A percentile compares a stretch with the other conserved stretches of the same genome.
Conservation (phyloP, 75 land plant species). For the Picea sitchensis region DNA sequence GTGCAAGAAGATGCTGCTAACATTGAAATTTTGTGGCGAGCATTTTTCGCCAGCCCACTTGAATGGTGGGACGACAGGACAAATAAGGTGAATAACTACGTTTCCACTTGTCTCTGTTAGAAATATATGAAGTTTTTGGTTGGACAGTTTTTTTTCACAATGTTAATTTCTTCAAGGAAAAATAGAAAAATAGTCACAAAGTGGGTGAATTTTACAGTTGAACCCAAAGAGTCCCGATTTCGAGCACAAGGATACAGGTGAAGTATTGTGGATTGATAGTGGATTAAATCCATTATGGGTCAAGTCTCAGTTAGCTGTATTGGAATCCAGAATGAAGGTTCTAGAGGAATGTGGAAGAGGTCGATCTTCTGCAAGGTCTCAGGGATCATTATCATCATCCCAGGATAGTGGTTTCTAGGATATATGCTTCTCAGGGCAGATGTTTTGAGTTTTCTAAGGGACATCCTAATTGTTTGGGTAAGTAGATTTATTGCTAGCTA, state of each 20-base stretch:
- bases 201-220: slow-evolving; percentile 34
- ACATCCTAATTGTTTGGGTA: too few relatives aligned
- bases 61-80: slow-evolving; percentile 93
- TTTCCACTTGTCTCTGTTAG: neutral
- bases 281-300: slow-evolving; percentile 76
- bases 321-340: slow-evolving; percentile 24
- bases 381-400: too few relatives aligned
- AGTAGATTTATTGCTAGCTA: too few relatives aligned
- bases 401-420: too few relatives aligned
- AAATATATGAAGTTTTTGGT: neutral
- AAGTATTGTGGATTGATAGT: slow-evolving; percentile 73
- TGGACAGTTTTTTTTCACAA: neutral
- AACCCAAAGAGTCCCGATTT: slow-evolving; percentile 86
- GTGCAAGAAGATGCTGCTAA: neutral
- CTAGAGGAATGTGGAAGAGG: too few relatives aligned
- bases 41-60: slow-evolving; percentile 67
- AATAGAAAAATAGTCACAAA: neutral
- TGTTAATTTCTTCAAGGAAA: neutral
- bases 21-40: slow-evolving; percentile 68
- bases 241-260: slow-evolving; percentile 83
- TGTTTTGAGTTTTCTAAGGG: too few relatives aligned
- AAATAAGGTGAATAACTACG: slow-evolving; percentile 50
- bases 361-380: too few relatives aligned
- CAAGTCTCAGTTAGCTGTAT: slow-evolving; percentile 50
- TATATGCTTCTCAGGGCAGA: too few relatives aligned